Evolutionary conservation across 139 green algal species (phyloP), one percentile per base, ranked within the genome.

Genomic region (Yamagishiella unicocca): DNA sequence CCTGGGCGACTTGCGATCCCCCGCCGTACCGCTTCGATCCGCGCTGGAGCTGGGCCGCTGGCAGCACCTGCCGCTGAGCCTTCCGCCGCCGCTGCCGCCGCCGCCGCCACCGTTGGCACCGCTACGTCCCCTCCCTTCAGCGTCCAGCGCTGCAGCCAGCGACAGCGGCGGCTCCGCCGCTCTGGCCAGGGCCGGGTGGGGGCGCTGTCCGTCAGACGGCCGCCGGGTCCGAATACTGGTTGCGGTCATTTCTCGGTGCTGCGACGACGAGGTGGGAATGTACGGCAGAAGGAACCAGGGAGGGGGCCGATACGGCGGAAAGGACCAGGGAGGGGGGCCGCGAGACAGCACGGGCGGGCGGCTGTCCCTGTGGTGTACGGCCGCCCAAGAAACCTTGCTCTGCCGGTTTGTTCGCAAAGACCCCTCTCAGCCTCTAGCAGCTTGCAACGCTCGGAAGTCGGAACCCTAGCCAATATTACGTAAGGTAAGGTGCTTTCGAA

Each of bases 191-290:
- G 7, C 64, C 17, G n/a, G 17, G 4, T 29, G 21, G 40, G 1
- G 10, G 21, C n/a, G 42, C 45, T 80, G 72, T 21, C 74, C 74
- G 12, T 21, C 33, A 46, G 31, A 1, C 35, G n/a, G 46, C 45
- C 46, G 33, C 46, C 74, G 35, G 53, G 37, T 85, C 61, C 79
- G 79, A 37, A 42, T 85, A n/a, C 62, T 85, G 38, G 42, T 85
- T n/a, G 79, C 79, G 5, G 79, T 85, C 21, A 76, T 85, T 2
- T 77, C 61, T 8, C 42, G 64, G 14, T 85, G 79, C 79, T 85
- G 79, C 31, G 79, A 85, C n/a, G n/a, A 12, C 4, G 62, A 75
- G 79, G 79, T 85, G 24, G 29, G 58, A 14, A 31, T 6, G 9
- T 6, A 14, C 58, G 22, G 58, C 50, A 58, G 12, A 58, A 58